Evolutionary conservation across 2,329 filamentous ascomycete species (phyloP), one percentile per base, ranked within the genome.

Genomic region (Rhynchosporium secalis): DNA sequence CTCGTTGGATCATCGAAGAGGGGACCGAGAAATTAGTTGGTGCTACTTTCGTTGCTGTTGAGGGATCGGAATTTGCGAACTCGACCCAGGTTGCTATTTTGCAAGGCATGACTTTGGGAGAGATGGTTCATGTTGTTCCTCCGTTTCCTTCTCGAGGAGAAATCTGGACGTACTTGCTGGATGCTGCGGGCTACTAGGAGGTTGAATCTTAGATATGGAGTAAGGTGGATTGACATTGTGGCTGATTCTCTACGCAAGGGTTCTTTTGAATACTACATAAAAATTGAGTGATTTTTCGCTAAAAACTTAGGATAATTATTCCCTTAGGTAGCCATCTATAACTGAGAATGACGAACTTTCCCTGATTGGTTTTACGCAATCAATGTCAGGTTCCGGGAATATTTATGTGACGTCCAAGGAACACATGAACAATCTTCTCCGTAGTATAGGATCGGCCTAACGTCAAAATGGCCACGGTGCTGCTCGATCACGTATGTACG

Each of bases 81-180:
- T 58, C 59, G 26, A 31, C 45, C 10, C 40, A 38, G 41, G 62
- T 64, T 45, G 62, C 62, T 46, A 51, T 64, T 43, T 36, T 64
- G 41, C 20, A 47, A 49, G 62, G 59, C 15, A 31, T 64, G 59
- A 62, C 58, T 10, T 38, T 64, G 4, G 43, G 49, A 43, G 33
- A 64, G 43, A 31, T 64, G 40, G 46, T 48, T 26, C 62, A 64
- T 55, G 62, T 47, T 15, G 48, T 64, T 41, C 59, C 62, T 12
- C n/a, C 55, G 26, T 64, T 64, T 64, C 62, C 62, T 20, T 62
- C 62, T 29, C 40, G 40, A 41, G 47, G 62, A 40, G 62, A 64
- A 40, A 47, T 62, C 12, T 64, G 47, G 31, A 33, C 47, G 26
- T 47, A 51, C 45, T 43, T 64, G 15, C 31, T 64, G 49, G 49